A percentile compares a stretch with the other conserved stretches of the same genome.
Conservation (phyloP, 305 asterid species). For the Solanum aculeatissimum region DNA sequence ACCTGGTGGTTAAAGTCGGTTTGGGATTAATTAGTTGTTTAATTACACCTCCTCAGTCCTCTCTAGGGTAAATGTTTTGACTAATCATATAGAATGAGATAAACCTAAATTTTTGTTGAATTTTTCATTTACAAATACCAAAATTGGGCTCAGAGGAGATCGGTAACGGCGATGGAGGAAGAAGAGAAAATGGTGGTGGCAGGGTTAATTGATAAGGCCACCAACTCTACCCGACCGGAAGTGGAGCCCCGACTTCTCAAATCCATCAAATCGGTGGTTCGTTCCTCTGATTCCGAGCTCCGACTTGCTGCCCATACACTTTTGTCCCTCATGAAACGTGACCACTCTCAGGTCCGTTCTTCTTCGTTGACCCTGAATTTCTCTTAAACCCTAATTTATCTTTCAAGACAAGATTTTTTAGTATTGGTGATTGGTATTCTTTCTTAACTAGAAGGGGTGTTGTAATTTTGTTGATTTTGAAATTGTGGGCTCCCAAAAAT, state of each 20-base stretch:
- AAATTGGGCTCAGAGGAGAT: not conserved
- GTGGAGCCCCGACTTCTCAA: conserved; percentile 77
- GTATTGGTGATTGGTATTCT: not conserved
- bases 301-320: conserved; percentile 72
- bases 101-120: not conserved
- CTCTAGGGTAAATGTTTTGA: not conserved
- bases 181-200: conserved; percentile 24
- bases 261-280: conserved; percentile 69
- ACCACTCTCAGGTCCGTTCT: conserved; percentile 68
- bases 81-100: not conserved
- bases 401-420: not conserved
- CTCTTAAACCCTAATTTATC: not conserved
- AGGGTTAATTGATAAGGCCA: conserved; percentile 49
- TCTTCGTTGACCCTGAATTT: not conserved
- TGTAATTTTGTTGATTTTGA: not conserved
- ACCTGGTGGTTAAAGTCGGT: not conserved
- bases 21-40: not conserved
- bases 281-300: conserved; percentile 72
- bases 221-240: conserved; percentile 62
- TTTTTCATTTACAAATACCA: not conserved
- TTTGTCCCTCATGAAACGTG: conserved; percentile 66
- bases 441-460: not conserved
- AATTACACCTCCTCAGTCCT: not conserved
- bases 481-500: not conserved
- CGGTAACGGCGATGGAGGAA: conserved; percentile 22